These are phyloP conservation scores for Didymosphaeria variabile DNA, from an alignment of 2,329 filamentous ascomycete species.

Conservation along the genomic window DNA sequence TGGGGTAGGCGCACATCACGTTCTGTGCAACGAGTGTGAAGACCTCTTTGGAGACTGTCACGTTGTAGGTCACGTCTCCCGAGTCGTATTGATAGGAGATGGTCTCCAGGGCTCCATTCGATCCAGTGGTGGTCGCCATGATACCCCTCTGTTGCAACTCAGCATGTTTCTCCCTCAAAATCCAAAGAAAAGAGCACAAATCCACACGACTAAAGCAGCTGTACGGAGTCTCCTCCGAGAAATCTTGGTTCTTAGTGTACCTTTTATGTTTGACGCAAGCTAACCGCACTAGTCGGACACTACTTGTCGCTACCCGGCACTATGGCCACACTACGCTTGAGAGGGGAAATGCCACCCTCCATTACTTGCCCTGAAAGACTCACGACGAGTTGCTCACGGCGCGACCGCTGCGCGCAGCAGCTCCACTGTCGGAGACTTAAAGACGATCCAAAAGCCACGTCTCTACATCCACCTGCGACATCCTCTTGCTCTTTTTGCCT, in stretches of 20 bases:
- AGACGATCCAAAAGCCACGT: conserved; percentile 32
- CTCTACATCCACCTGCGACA: conserved; percentile 37
- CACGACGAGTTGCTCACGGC: neutral
- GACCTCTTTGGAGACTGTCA: neutral
- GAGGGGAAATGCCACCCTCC: neutral
- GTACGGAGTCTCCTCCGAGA: conserved; percentile 2
- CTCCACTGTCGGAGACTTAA: neutral
- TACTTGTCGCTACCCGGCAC: neutral
- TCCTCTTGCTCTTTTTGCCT: conserved; percentile 35
- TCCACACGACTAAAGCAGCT: neutral
- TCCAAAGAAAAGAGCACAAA: too few relatives aligned
- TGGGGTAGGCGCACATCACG: conserved; percentile 20
- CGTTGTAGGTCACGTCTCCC: neutral
- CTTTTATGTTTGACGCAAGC: neutral
- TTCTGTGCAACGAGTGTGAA: conserved; percentile 16
- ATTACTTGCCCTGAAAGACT: neutral
- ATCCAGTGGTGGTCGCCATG: neutral
- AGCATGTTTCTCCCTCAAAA: neutral
- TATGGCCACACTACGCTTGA: neutral
- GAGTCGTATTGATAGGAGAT: neutral
- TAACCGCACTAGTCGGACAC: neutral
- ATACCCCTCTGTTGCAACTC: neutral
- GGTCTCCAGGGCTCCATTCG: neutral
- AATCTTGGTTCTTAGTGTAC: neutral
- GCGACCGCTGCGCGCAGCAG: neutral